These are phyloP conservation scores for Capsella bursapastoris DNA, from an alignment of 345 rosid species.

Conservation along the genomic window DNA sequence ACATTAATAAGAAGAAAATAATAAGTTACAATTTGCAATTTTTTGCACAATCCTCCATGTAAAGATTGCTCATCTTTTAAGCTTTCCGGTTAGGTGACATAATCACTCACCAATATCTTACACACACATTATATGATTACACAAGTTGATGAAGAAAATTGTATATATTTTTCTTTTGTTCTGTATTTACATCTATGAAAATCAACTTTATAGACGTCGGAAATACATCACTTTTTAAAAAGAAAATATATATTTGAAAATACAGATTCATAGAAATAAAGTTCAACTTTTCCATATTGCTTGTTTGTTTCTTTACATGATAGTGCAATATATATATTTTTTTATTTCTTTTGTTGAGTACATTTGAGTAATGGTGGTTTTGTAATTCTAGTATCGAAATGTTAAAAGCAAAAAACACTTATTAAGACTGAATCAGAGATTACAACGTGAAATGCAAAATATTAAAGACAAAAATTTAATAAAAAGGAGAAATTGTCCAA, in stretches of 20 bases:
- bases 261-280: neutral
- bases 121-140: constrained; percentile 5
- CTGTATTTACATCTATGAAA: neutral
- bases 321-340: neutral
- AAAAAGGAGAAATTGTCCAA: constrained; percentile 24
- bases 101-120: constrained; percentile 26
- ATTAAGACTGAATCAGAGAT: neutral
- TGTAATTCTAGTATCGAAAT: no score
- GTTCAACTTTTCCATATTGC: no score
- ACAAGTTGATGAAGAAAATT: constrained; percentile 27
- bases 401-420: no score
- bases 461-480: neutral
- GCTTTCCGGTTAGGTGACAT: constrained; percentile 32
- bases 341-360: neutral
- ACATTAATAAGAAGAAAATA: constrained; percentile 6
- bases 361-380: no score
- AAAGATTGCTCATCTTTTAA: constrained; percentile 31
- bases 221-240: neutral
- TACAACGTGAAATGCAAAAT: constrained; percentile 18
- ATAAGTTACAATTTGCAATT: constrained; percentile 27
- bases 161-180: neutral
- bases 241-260: neutral
- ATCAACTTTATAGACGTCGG: neutral
- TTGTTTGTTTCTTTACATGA: neutral
- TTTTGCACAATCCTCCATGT: constrained; percentile 30